These are phyloP conservation scores for Cudoniella acicularis DNA, from an alignment of 495 filamentous ascomycete genomes.

Conservation along the genomic window DNA sequence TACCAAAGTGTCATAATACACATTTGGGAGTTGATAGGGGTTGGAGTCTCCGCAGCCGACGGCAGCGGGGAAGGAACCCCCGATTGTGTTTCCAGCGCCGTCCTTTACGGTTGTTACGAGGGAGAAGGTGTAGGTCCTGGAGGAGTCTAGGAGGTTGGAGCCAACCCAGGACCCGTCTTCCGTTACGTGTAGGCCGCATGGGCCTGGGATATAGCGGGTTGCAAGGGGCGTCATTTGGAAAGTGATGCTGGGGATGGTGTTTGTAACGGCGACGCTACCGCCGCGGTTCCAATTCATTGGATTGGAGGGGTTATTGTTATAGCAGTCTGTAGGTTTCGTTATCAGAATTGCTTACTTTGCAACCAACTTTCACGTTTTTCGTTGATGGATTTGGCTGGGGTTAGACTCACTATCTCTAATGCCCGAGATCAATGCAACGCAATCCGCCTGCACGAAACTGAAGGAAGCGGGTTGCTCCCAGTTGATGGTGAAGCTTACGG, in stretches of 20 bases:
- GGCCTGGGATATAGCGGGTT: background rate
- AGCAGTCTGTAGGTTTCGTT: no score
- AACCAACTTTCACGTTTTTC: background rate
- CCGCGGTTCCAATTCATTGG: background rate
- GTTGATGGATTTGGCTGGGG: no score
- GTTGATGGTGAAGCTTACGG: background rate
- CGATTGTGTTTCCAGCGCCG: background rate
- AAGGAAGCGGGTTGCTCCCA: background rate
- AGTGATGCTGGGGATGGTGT: background rate
- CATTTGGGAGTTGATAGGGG: background rate
- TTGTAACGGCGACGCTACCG: background rate
- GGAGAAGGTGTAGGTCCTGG: background rate
- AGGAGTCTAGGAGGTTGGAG: background rate
- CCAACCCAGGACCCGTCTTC: background rate
- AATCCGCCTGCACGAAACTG: background rate
- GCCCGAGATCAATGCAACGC: background rate
- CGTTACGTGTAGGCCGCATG: background rate
- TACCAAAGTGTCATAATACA: background rate
- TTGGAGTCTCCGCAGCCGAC: background rate
- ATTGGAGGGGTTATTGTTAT: no score
- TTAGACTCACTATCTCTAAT: background rate
- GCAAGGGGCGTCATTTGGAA: background rate
- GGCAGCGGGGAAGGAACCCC: background rate
- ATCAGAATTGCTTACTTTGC: background rate
- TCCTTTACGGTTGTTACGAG: background rate